Percentiles rank a stretch among this genome's conserved stretches.
Evolutionary conservation across 1,139 yeast species (phyloP).

Genomic region (Wickerhamiella infanticola): DNA sequence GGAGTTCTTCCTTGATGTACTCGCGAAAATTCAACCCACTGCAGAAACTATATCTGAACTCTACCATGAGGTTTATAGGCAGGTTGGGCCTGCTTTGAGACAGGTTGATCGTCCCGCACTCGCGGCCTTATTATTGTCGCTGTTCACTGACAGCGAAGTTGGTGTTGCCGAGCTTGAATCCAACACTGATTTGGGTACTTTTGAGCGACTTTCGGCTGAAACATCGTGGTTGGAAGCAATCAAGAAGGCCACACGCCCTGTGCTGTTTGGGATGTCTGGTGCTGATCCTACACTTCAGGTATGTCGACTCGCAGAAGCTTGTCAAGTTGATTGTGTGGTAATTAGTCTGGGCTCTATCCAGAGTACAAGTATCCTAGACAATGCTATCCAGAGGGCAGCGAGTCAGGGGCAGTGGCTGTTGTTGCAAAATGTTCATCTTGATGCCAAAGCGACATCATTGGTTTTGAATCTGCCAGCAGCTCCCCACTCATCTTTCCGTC

Average conservation of each 20-base stretch:
- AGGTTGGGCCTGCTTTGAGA: neutral
- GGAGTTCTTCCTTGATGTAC: neutral
- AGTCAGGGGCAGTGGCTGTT: neutral
- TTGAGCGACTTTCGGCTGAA: neutral
- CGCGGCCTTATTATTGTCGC: neutral
- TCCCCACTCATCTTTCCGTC: neutral
- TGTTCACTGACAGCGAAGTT: neutral
- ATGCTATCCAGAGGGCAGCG: neutral
- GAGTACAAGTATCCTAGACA: neutral
- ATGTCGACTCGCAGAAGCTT: neutral
- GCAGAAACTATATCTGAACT: neutral
- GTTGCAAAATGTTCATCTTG: neutral
- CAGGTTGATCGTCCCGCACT: neutral
- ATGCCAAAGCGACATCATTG: neutral
- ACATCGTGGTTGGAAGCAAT: neutral
- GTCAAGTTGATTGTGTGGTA: neutral
- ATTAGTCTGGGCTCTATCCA: neutral
- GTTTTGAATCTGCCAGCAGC: neutral
- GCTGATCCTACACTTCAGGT: slow-evolving; percentile 1
- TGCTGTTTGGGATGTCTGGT: neutral
- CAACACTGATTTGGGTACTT: neutral
- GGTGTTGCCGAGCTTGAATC: neutral
- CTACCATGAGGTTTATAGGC: neutral
- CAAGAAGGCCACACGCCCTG: neutral
- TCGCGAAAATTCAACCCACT: neutral